A percentile compares a stretch with the other conserved stretches of the same genome.
Evolutionary conservation across 2,329 filamentous ascomycete species (phyloP).

Genomic region (Trichoderma afroharzianum): DNA sequence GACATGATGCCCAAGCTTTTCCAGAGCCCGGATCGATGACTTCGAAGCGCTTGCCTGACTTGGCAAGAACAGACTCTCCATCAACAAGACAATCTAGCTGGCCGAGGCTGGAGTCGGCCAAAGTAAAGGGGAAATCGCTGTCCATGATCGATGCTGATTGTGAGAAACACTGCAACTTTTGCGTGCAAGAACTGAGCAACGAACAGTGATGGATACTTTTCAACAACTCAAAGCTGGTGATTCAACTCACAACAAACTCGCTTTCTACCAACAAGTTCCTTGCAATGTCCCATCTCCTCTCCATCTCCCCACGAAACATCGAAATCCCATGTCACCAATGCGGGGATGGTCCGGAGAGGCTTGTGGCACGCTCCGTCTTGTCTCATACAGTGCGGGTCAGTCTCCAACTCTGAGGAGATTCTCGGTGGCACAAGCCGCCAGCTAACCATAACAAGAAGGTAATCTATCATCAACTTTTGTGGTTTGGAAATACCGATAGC

Average conservation of each 20-base stretch:
- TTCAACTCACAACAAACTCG: neutral
- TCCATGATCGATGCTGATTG: neutral
- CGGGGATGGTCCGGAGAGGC: constrained; percentile 16
- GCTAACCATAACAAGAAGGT: constrained; percentile 10
- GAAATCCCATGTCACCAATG: neutral
- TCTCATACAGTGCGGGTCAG: constrained; percentile 4
- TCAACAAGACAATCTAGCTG: constrained; percentile 49
- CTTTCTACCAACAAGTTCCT: neutral
- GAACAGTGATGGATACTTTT: neutral
- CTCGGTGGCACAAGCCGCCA: neutral
- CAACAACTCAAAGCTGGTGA: neutral
- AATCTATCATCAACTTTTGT: constrained; percentile 1
- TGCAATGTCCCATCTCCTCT: neutral
- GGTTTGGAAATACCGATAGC: neutral
- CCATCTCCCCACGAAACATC: neutral
- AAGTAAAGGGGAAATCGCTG: constrained; percentile 35
- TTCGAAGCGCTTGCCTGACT: constrained; percentile 46
- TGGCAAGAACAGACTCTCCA: constrained; percentile 44
- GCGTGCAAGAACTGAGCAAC: neutral
- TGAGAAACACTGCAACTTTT: neutral
- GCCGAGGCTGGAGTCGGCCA: constrained; percentile 46
- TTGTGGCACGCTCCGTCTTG: constrained; percentile 20
- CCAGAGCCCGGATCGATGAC: constrained; percentile 52
- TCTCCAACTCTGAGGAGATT: neutral
- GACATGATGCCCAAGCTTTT: constrained; percentile 47